Evolutionary conservation across 148 eudicot species (phyloP).

Genomic region (Cornus kousa): DNA sequence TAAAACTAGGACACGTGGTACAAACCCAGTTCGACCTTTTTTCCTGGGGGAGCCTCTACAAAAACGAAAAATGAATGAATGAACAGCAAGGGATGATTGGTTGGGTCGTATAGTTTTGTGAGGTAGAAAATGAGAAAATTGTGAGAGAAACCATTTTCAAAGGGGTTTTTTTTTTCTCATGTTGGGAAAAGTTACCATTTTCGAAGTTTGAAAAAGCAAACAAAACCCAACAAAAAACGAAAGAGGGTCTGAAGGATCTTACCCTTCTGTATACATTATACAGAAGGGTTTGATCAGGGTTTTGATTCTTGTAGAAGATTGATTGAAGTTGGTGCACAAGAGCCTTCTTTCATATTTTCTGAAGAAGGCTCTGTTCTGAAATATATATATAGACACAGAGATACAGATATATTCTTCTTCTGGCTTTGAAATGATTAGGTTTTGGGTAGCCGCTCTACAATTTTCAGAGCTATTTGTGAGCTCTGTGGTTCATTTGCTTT

Average conservation of each 20-base stretch:
- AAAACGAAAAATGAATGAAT: neutral
- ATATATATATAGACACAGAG: neutral
- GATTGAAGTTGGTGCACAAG: slow-evolving; percentile 4
- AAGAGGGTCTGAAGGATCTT: neutral
- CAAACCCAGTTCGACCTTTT: slow-evolving; percentile 5
- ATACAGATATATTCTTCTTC: neutral
- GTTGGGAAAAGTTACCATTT: too few species aligned
- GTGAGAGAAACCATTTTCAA: slow-evolving; percentile 4
- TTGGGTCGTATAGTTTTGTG: slow-evolving; percentile 3
- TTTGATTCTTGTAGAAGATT: neutral
- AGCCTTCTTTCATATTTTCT: slow-evolving; percentile 8
- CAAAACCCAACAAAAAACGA: neutral
- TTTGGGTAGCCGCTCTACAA: slow-evolving; percentile 58
- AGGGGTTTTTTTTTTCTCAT: neutral
- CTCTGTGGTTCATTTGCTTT: slow-evolving; percentile 71
- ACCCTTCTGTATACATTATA: slow-evolving; percentile 4
- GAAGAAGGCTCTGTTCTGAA: slow-evolving; percentile 18
- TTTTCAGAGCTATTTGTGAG: slow-evolving; percentile 73
- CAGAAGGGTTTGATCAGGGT: slow-evolving; percentile 16
- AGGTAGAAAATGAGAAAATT: slow-evolving; percentile 23
- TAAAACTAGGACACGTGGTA: slow-evolving; percentile 11
- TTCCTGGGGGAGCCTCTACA: neutral
- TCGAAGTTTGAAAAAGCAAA: neutral
- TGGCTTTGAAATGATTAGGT: slow-evolving; percentile 49
- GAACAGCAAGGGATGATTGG: slow-evolving; percentile 13